A percentile compares a stretch with the other conserved stretches of the same genome.
Conservation (phyloP, 371 early-diverging fungal genomes). For the Mucor ambiguus region DNA sequence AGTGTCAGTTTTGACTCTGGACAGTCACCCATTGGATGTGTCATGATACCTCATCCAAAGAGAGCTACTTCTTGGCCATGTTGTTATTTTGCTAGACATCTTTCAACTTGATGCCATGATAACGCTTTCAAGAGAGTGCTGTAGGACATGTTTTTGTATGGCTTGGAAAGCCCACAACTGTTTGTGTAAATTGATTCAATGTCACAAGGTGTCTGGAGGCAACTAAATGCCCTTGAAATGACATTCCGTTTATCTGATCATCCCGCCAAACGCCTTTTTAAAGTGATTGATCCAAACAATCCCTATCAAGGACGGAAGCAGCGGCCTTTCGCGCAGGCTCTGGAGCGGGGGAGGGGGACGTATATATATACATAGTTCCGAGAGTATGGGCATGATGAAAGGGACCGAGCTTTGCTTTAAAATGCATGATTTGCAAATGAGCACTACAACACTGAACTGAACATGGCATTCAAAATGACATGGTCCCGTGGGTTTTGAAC, state of each 20-base stretch:
- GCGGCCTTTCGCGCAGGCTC: too few relatives aligned
- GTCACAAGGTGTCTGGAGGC: neutral
- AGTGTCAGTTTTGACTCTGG: conserved; percentile 3
- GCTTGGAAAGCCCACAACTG: neutral
- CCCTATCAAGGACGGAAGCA: neutral
- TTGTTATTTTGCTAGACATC: too few relatives aligned
- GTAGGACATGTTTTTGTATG: neutral
- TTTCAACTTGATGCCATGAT: neutral
- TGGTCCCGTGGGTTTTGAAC: too few relatives aligned
- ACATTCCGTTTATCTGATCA: conserved; percentile 1
- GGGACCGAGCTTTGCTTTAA: too few relatives aligned
- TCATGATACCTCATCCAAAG: neutral
- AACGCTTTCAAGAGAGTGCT: neutral
- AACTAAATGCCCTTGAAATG: neutral
- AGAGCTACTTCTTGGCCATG: neutral
- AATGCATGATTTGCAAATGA: too few relatives aligned
- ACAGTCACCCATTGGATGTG: conserved; percentile 1
- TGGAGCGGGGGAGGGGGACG: too few relatives aligned
- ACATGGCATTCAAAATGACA: too few relatives aligned
- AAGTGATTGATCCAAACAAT: neutral
- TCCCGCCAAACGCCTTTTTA: neutral
- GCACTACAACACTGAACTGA: too few relatives aligned
- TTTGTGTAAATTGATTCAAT: neutral
- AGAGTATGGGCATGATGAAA: too few relatives aligned
- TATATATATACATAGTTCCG: too few relatives aligned